Evolutionary conservation across 352 stramenopile genomes (phyloP).

Genomic region (Pythium volutum): DNA sequence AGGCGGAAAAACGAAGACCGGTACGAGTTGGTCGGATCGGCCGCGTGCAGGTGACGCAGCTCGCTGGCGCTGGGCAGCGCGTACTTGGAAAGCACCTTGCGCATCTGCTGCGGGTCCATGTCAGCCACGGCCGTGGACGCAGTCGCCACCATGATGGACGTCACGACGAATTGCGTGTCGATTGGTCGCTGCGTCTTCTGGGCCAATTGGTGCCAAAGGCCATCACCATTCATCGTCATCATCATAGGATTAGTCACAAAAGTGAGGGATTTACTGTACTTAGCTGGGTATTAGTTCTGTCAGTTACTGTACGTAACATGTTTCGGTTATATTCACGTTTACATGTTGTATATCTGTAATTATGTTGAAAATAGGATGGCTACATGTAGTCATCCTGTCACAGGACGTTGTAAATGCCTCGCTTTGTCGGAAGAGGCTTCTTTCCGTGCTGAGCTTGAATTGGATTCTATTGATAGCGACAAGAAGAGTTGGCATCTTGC

Average conservation of each 20-base stretch:
- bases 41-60: constrained; percentile 70
- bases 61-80: constrained; percentile 87
- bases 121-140: constrained; percentile 13
- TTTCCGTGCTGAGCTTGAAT: too few species aligned
- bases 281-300: not conserved
- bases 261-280: constrained; percentile 1
- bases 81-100: constrained; percentile 83
- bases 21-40: constrained; percentile 72
- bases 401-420: too few species aligned
- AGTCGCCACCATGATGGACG: constrained; percentile 10
- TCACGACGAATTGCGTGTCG: not conserved
- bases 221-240: constrained; percentile 22
- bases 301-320: not conserved
- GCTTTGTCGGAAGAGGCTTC: too few species aligned
- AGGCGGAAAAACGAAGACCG: constrained; percentile 82
- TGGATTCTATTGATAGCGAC: too few species aligned
- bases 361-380: not conserved
- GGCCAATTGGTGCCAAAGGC: constrained; percentile 24
- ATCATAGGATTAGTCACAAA: constrained; percentile 9
- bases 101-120: constrained; percentile 51
- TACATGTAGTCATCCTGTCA: not conserved
- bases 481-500: too few species aligned
- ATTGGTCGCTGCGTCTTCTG: constrained; percentile 23
- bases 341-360: not conserved
- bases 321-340: not conserved